phyloP scores from a whole-genome alignment of 352 stramenopile genomes.

The Lagenidium sp. region DNA sequence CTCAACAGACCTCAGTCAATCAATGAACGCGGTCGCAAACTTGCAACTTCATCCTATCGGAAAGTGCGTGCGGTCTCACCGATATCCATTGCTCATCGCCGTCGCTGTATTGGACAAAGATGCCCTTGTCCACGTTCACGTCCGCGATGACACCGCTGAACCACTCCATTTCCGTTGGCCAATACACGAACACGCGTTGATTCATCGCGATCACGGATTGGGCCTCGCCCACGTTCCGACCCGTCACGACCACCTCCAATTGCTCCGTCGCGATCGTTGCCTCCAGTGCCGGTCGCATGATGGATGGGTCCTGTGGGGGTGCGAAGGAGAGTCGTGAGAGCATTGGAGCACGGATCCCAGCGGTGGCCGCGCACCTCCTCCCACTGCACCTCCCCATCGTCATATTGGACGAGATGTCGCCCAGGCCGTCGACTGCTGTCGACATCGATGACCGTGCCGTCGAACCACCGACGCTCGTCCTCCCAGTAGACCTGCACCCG shows the following conservation, averaged over 20 bases:
- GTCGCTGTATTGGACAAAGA: conserved; percentile 41
- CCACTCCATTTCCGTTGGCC: conserved; percentile 26
- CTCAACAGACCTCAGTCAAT: too few relatives aligned
- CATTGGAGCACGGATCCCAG: too few relatives aligned
- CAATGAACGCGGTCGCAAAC: too few relatives aligned
- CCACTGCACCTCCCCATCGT: conserved; percentile 23
- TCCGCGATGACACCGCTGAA: conserved; percentile 24
- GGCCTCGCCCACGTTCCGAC: background rate
- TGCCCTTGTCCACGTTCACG: background rate
- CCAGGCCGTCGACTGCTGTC: background rate
- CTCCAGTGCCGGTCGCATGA: too few relatives aligned
- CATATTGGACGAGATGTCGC: conserved; percentile 30
- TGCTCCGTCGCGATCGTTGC: too few relatives aligned
- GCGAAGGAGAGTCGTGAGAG: too few relatives aligned
- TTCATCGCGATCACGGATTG: too few relatives aligned
- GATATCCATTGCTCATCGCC: conserved; percentile 34
- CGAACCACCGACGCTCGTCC: conserved; percentile 38
- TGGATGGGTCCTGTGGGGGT: too few relatives aligned
- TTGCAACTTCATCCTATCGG: too few relatives aligned
- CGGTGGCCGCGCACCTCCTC: too few relatives aligned
- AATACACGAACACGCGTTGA: conserved; percentile 25
- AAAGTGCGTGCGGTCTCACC: too few relatives aligned
- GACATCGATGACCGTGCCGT: conserved; percentile 11
- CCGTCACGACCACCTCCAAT: too few relatives aligned
- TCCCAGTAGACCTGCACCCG: conserved; percentile 38